Evolutionary conservation across 306 rosid species (phyloP).

Genomic region (Bauhinia variegata): DNA sequence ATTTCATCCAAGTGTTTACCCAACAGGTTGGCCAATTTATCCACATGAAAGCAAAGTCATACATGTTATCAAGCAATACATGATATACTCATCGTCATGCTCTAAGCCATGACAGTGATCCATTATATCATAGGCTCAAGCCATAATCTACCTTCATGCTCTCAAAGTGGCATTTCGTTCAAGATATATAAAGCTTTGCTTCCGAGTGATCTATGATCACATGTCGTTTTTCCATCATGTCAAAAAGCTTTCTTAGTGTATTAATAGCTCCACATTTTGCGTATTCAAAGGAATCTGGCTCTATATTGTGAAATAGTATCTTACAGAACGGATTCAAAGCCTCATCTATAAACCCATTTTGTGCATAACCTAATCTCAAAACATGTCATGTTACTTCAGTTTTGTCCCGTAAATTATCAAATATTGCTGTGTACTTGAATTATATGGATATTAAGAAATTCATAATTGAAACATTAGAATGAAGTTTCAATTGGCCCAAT

Average conservation of each 20-base stretch:
- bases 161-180: conserved; percentile 62
- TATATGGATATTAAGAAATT: conserved; percentile 93
- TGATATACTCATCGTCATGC: conserved; percentile 87
- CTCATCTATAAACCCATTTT: conserved; percentile 64
- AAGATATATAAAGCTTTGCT: conserved; percentile 66
- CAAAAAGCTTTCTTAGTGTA: conserved; percentile 74
- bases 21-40: no score
- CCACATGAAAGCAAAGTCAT: conserved; percentile 87
- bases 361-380: conserved; percentile 86
- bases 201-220: conserved; percentile 87
- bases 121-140: conserved; percentile 77
- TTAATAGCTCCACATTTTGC: conserved; percentile 77
- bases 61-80: conserved; percentile 80
- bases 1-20: no score
- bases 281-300: conserved; percentile 83
- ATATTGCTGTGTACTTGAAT: conserved; percentile 69
- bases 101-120: conserved; percentile 85
- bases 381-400: conserved; percentile 88
- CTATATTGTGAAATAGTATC: conserved; percentile 62
- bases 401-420: conserved; percentile 55
- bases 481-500: conserved; percentile 52
- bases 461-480: conserved; percentile 62
- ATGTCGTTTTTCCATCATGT: conserved; percentile 74
- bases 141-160: conserved; percentile 69
- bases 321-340: conserved; percentile 65